These are phyloP conservation scores for Bacidia gigantensis DNA, from an alignment of 495 filamentous ascomycete genomes.

Conservation along the genomic window DNA sequence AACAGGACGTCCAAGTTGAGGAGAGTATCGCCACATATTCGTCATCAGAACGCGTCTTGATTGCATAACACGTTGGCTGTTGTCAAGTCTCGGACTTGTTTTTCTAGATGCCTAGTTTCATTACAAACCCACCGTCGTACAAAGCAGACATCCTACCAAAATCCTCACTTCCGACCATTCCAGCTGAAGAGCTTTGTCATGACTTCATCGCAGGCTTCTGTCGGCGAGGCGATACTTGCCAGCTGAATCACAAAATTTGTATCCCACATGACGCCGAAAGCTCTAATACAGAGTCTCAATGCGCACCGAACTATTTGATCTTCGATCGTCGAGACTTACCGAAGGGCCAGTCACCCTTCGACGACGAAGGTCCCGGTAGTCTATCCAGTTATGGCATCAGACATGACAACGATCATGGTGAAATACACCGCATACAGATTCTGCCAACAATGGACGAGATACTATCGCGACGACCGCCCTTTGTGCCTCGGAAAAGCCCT, in stretches of 20 bases:
- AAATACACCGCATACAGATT: conserved; percentile 17
- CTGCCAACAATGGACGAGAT: conserved; percentile 20
- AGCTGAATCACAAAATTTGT: conserved; percentile 10
- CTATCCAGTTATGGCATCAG: conserved; percentile 13
- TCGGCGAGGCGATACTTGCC: conserved; percentile 9
- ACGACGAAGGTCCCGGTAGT: conserved; percentile 17
- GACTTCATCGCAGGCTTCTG: conserved; percentile 14
- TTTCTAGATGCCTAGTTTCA: background rate
- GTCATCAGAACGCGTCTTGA: too few species aligned
- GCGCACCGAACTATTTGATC: conserved; percentile 9
- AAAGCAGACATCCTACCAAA: conserved; percentile 6
- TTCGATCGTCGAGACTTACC: conserved; percentile 4
- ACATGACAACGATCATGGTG: conserved; percentile 19
- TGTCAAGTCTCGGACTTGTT: too few species aligned
- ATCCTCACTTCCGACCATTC: conserved; percentile 5
- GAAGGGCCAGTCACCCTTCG: conserved; percentile 9
- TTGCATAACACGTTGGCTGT: too few species aligned
- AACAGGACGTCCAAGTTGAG: too few species aligned
- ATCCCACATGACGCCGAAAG: background rate
- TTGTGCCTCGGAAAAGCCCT: conserved; percentile 15
- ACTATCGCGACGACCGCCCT: conserved; percentile 12
- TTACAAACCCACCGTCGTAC: background rate
- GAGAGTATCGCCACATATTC: too few species aligned
- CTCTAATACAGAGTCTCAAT: background rate
- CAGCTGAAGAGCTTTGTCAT: conserved; percentile 7